Conservation (phyloP, 1,284 basidiomycete species). For the Abortiporus biennis region DNA sequence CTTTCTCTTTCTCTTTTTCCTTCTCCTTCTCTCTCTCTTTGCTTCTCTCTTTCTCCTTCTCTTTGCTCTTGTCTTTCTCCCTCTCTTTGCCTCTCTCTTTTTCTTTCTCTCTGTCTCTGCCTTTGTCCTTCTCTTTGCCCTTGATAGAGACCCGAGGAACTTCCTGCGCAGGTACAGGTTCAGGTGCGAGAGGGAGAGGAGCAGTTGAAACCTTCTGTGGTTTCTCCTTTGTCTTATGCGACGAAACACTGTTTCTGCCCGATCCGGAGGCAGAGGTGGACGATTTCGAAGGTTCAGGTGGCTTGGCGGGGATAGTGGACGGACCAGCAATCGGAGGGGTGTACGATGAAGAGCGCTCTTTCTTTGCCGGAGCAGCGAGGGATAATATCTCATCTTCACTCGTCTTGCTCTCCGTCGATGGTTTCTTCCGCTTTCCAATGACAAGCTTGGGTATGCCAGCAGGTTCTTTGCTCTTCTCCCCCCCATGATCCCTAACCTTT, state of each 20-base stretch:
- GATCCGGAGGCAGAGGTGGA: too few species aligned
- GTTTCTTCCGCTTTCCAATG: constrained; percentile 52
- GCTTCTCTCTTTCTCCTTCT: too few species aligned
- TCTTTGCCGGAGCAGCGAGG: constrained; percentile 58
- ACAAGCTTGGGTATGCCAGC: constrained; percentile 20
- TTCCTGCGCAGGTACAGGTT: constrained; percentile 10
- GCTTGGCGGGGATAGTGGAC: constrained; percentile 11
- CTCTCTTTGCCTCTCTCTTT: too few species aligned
- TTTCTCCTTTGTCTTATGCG: too few species aligned
- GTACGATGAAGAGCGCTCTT: constrained; percentile 34
- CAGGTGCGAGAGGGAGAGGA: constrained; percentile 20
- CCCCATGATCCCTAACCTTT: constrained; percentile 14
- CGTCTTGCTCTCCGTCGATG: constrained; percentile 22
- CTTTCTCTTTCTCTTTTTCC: too few species aligned
- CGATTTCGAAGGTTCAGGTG: constrained; percentile 9
- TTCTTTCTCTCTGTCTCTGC: too few species aligned
- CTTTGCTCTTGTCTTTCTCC: too few species aligned
- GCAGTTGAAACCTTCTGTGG: constrained; percentile 37
- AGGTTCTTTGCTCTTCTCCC: constrained; percentile 13
- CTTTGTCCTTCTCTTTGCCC: constrained; percentile 70
- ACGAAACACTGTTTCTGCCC: too few species aligned
- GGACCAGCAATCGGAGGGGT: constrained; percentile 20
- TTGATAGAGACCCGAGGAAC: constrained; percentile 39
- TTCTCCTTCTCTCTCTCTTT: too few species aligned
- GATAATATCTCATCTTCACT: constrained; percentile 58